Conservation (phyloP, 768 basidiomycete species). For the Podaxis sp. region DNA sequence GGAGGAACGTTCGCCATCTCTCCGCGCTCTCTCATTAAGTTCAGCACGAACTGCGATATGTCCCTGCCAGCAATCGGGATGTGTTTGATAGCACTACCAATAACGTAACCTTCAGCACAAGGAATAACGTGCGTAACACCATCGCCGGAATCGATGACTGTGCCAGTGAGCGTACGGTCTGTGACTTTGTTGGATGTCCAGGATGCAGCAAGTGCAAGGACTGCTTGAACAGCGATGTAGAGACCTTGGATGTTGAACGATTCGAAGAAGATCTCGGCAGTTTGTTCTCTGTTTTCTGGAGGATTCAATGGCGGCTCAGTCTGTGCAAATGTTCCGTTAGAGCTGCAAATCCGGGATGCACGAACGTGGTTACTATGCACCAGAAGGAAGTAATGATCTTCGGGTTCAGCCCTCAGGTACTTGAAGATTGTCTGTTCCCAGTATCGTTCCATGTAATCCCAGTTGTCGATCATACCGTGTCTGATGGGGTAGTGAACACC, state of each 20-base stretch:
- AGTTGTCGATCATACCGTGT: slow-evolving; percentile 97
- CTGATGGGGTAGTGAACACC: slow-evolving; percentile 94
- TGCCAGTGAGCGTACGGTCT: slow-evolving; percentile 91
- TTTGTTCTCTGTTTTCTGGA: slow-evolving; percentile 98
- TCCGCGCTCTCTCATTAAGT: slow-evolving; percentile 91
- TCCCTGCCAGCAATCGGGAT: slow-evolving; percentile 98
- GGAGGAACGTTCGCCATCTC: slow-evolving; percentile 89
- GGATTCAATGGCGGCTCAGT: slow-evolving; percentile 99
- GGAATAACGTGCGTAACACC: slow-evolving; percentile 99
- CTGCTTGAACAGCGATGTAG: slow-evolving; percentile 98
- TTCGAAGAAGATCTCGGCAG: slow-evolving; percentile 99
- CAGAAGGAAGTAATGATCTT: slow-evolving; percentile 97
- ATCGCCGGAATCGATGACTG: slow-evolving; percentile 98
- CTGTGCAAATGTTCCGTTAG: slow-evolving; percentile 32
- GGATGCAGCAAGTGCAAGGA: slow-evolving; percentile 94
- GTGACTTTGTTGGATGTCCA: slow-evolving; percentile 90
- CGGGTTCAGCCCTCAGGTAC: slow-evolving; percentile 95
- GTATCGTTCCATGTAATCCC: slow-evolving; percentile 98
- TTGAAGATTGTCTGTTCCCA: slow-evolving; percentile 99
- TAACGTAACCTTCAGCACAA: slow-evolving; percentile 96
- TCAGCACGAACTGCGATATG: slow-evolving; percentile 94
- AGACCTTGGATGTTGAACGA: slow-evolving; percentile 99
- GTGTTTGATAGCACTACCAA: slow-evolving; percentile 97
- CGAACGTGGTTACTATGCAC: slow-evolving; percentile 43
- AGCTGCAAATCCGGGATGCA: not conserved